Conservation (phyloP, 1,139 yeast species). For the Candida tetrigidarum region DNA sequence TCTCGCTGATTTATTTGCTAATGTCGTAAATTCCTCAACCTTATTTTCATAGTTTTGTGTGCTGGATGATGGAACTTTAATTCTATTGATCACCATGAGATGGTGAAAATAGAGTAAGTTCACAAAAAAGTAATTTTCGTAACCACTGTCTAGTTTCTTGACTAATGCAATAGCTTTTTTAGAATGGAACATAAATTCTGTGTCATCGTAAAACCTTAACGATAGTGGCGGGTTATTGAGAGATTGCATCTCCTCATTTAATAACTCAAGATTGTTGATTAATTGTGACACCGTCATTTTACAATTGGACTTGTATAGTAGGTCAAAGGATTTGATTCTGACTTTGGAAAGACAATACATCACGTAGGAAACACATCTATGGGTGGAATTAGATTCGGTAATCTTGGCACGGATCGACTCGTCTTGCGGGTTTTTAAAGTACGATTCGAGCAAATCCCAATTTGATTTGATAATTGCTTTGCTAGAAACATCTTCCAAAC, state of each 20-base stretch:
- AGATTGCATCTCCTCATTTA: slow-evolving; percentile 25
- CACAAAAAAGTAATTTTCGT: slow-evolving; percentile 24
- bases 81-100: slow-evolving; percentile 37
- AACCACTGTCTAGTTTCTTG: slow-evolving; percentile 10
- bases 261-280: slow-evolving; percentile 17
- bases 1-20: slow-evolving; percentile 36
- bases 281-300: slow-evolving; percentile 19
- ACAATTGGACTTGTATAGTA: slow-evolving; percentile 26
- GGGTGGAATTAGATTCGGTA: slow-evolving; percentile 12
- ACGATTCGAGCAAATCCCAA: slow-evolving; percentile 9
- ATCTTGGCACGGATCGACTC: slow-evolving; percentile 8
- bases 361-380: slow-evolving; percentile 17
- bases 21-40: slow-evolving; percentile 5
- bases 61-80: neutral
- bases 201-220: slow-evolving; percentile 29
- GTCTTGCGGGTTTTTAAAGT: slow-evolving; percentile 8
- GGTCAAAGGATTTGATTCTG: slow-evolving; percentile 30
- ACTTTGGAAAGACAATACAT: slow-evolving; percentile 27
- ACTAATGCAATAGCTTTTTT: slow-evolving; percentile 9
- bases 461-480: slow-evolving; percentile 11
- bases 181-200: slow-evolving; percentile 20
- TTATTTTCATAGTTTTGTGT: neutral
- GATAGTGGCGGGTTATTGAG: slow-evolving; percentile 18
- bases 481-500: slow-evolving; percentile 17
- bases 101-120: slow-evolving; percentile 37